These are phyloP conservation scores for Platismatia glauca DNA, from an alignment of 495 filamentous ascomycete species.

Conservation along the genomic window DNA sequence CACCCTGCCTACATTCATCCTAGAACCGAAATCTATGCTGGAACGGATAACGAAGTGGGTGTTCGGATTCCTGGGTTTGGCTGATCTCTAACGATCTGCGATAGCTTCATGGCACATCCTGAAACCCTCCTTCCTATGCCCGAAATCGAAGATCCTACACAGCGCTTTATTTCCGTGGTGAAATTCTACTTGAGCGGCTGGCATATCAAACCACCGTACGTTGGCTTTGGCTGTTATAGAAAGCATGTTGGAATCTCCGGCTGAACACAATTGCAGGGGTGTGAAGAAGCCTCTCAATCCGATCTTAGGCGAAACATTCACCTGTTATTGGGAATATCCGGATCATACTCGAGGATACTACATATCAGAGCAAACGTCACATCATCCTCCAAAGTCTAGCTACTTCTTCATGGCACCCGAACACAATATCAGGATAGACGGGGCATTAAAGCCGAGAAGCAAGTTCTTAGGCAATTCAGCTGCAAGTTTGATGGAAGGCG, in stretches of 20 bases:
- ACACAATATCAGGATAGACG: constrained; percentile 91
- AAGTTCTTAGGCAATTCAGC: constrained; percentile 96
- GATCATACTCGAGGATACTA: constrained; percentile 86
- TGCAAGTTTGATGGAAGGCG: constrained; percentile 96
- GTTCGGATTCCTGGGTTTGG: background rate
- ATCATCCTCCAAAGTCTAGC: constrained; percentile 96
- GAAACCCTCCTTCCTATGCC: constrained; percentile 88
- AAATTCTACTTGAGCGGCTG: constrained; percentile 98
- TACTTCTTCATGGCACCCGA: constrained; percentile 99
- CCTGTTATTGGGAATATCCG: constrained; percentile 90
- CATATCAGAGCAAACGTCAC: constrained; percentile 89
- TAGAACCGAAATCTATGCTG: constrained; percentile 95
- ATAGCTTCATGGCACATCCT: constrained; percentile 98
- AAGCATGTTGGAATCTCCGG: background rate
- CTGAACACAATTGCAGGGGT: constrained; percentile 50
- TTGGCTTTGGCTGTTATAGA: constrained; percentile 16
- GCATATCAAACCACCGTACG: constrained; percentile 97
- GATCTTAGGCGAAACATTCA: constrained; percentile 89
- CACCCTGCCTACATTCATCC: constrained; percentile 92
- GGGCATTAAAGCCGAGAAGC: constrained; percentile 90
- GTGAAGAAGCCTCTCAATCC: constrained; percentile 99
- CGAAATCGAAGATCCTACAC: constrained; percentile 76
- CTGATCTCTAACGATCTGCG: background rate
- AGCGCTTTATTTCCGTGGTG: constrained; percentile 87
- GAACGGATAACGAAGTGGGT: constrained; percentile 95